These are phyloP conservation scores for Geranomyces variabilis DNA, from an alignment of 192 early-diverging fungal genomes.

Conservation along the genomic window DNA sequence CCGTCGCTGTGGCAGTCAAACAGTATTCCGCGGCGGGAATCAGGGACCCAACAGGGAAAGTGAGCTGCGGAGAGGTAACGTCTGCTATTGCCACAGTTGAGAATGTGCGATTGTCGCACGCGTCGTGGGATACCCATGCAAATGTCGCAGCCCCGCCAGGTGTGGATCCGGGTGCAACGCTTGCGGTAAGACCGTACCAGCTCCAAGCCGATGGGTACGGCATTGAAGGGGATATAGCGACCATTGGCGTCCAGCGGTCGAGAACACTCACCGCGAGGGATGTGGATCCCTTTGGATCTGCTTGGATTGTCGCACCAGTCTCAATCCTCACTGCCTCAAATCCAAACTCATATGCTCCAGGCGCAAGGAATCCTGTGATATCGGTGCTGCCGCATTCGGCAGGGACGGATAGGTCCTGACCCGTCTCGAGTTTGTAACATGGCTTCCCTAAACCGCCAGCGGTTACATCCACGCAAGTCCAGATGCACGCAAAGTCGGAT, in stretches of 20 bases:
- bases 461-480: not conserved
- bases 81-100: not conserved
- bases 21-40: constrained; percentile 18
- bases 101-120: constrained; percentile 3
- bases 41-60: not conserved
- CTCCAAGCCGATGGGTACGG: constrained; percentile 20
- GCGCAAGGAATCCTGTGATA: constrained; percentile 16
- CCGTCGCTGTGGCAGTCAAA: constrained; percentile 11
- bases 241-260: not conserved
- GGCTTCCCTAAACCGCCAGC: not conserved
- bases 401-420: constrained; percentile 16
- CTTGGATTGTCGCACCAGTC: constrained; percentile 14
- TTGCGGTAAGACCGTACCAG: constrained; percentile 10
- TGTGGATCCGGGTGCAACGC: constrained; percentile 3
- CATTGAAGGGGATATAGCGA: not conserved
- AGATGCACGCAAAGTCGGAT: constrained; percentile 21
- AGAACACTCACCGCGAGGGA: not conserved
- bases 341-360: constrained; percentile 2
- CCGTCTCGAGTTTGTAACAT: constrained; percentile 9
- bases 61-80: not conserved
- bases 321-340: constrained; percentile 3
- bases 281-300: not conserved
- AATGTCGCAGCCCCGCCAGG: not conserved
- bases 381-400: constrained; percentile 3
- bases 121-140: not conserved